Base-by-base conservation (phyloP, 2,329 filamentous ascomycete species). In the Tolypocladium ovalisporum region DNA sequence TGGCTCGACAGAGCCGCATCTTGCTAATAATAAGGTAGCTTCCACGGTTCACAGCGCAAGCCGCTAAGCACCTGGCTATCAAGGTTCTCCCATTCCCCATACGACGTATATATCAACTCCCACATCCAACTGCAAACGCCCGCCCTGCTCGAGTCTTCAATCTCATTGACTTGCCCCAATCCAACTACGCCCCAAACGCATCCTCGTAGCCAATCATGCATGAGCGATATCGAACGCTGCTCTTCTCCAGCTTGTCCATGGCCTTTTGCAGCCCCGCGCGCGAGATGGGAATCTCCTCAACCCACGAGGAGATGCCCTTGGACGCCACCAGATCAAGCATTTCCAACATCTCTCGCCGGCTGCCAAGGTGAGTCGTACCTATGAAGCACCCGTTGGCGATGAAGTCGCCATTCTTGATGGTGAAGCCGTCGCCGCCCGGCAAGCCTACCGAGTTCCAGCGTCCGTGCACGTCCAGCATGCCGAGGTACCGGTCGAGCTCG, bases 361-460 rank as follows among this genome's bases (percentile, higher is more conserved):
- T 87, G 22, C 88, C 88, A 61, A 90, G 73, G 72, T 90, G 87
- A 60, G 84, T 87, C 47, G 81, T 81, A 49, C 86, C 85, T 65
- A 91, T 86, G 65, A 88, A 79, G 70, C 82, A 84, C 47, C 90
- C 90, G 73, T 93, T 95, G 62, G 72, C 72, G 59, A 89, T 79
- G 66, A 96, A 87, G 67, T 84, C 83, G 76, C 91, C 87, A 54
- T 88, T 86, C 73, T 83, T 85, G 63, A 94, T 79, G 56, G 78
- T 74, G 58, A 89, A 83, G 13, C 89, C 83, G 51, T 86, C 84
- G 60, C 89, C 87, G 68, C 91, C 88, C 3, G 89, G 89, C 67
- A 94, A 78, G 47, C 89, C 89, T 56, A 93, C 88, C 66, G 82
- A 88, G 70, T 93, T 83, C 83, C 88, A 94, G 68, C 80, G 82